Evolutionary conservation across 768 basidiomycete species (phyloP), one percentile per base, ranked within the genome.

Genomic region (Chalciporus piperatus): DNA sequence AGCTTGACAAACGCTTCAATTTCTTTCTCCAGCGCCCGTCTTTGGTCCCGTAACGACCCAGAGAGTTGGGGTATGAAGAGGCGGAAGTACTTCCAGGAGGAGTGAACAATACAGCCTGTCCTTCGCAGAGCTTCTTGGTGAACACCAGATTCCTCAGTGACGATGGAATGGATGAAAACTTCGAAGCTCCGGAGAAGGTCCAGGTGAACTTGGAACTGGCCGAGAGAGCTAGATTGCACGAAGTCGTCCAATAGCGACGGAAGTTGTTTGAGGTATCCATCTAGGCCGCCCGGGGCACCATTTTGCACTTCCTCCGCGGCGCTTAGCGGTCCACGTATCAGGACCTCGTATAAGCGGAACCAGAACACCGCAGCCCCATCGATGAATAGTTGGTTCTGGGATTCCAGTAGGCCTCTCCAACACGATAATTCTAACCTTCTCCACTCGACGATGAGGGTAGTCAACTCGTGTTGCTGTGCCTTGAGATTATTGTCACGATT

Each of bases 1-100:
- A 99, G 76, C 68, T 94, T 96, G 74, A 98, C 87, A 64, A 93
- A 86, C 40, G 80, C 84, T 51, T 77, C 81, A 46, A 98, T 79
- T 50, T 95, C 89, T 59, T 84, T 87, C 69, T 98, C 92, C 28
- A 97, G 66, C 0, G 59, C 62, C 1, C 67, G 69, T 45, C 85
- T 80, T 62, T 89, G 85, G 16, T 76, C 68, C 3, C 64, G 58
- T 25, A 97, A 70, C n/a, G 73, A 74, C 3, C 70, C 61, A 2
- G 69, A 60, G 25, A 94, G 65, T 12, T 70, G 63, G 1, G 70
- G 57, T 16, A 74, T 64, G 67, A 85, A 92, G 42, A 88, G 78
- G n/a, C 64, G 52, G 63, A 85, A 96, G 64, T 84, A 85, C 13
- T 65, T 67, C 57, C 77, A 67, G 0, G 92, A 80, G 33, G 82